These are phyloP conservation scores for Chlamydomonas sphaeroides DNA, from an alignment of 139 green algal species.

Conservation along the genomic window DNA sequence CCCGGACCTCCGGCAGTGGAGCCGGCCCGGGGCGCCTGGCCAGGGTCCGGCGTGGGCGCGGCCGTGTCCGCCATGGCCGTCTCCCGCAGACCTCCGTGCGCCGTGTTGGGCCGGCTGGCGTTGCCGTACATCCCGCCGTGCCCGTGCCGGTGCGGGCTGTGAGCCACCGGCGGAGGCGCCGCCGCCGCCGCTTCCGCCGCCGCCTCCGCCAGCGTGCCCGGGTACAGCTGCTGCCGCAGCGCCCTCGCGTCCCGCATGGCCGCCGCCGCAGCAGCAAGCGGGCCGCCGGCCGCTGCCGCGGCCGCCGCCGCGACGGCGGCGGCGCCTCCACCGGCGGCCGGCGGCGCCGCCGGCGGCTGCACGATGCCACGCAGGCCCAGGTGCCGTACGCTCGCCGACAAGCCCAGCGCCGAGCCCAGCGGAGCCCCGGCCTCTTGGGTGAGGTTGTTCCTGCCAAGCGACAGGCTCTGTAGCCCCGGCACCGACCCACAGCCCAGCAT, in stretches of 20 bases:
- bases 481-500: conserved; percentile 4
- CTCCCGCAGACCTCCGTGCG: too few relatives aligned
- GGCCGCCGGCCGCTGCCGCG: conserved; percentile 1
- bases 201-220: neutral
- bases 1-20: too few relatives aligned
- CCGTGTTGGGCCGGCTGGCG: too few relatives aligned
- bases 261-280: neutral
- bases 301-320: conserved; percentile 25
- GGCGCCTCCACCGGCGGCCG: neutral
- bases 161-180: neutral
- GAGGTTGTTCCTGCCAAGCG: conserved; percentile 4
- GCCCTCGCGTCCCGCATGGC: conserved; percentile 25
- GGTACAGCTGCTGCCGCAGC: conserved; percentile 35
- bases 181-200: neutral
- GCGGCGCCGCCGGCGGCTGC: conserved; percentile 1
- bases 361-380: conserved; percentile 9
- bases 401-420: conserved; percentile 17
- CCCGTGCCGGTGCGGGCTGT: neutral
- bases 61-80: too few relatives aligned
- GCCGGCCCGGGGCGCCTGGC: too few relatives aligned
- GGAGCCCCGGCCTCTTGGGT: neutral
- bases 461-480: conserved; percentile 16
- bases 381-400: neutral
- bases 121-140: too few relatives aligned
- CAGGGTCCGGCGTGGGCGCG: too few relatives aligned